These are phyloP conservation scores for Suillus bovinus DNA, from an alignment of 768 basidiomycete species.

Conservation along the genomic window DNA sequence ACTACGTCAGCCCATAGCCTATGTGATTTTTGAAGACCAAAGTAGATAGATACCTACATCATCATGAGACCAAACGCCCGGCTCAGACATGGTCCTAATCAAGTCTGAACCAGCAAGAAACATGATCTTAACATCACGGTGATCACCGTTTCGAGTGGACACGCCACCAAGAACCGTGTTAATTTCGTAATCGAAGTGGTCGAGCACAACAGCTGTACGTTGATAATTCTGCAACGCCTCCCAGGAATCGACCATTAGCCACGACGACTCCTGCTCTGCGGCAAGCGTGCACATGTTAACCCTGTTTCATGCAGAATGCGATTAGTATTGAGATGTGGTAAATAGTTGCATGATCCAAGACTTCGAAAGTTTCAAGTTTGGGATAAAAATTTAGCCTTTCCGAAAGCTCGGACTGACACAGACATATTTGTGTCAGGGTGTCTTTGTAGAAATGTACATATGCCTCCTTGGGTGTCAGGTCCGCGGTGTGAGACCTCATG, in stretches of 20 bases:
- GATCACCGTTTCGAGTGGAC: conserved; percentile 68
- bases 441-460: not conserved
- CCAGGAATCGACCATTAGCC: conserved; percentile 99
- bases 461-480: not conserved
- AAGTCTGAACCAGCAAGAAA: conserved; percentile 95
- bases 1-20: conserved; percentile 8
- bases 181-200: conserved; percentile 95
- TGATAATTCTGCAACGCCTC: conserved; percentile 95
- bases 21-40: conserved; percentile 6
- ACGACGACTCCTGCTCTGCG: conserved; percentile 84
- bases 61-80: conserved; percentile 93
- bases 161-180: conserved; percentile 85
- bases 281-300: conserved; percentile 89
- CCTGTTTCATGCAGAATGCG: conserved; percentile 42
- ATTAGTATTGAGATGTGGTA: conserved; percentile 21
- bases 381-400: conserved; percentile 3
- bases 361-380: conserved; percentile 11
- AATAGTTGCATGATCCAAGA: not conserved
- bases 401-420: conserved; percentile 10
- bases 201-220: conserved; percentile 94
- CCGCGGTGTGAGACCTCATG: not conserved
- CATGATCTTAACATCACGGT: conserved; percentile 79
- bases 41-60: conserved; percentile 64
- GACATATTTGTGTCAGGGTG: not conserved
- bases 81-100: conserved; percentile 97